Base-by-base conservation (phyloP, 2,329 filamentous ascomycete genomes). In the Botrytis fabae region DNA sequence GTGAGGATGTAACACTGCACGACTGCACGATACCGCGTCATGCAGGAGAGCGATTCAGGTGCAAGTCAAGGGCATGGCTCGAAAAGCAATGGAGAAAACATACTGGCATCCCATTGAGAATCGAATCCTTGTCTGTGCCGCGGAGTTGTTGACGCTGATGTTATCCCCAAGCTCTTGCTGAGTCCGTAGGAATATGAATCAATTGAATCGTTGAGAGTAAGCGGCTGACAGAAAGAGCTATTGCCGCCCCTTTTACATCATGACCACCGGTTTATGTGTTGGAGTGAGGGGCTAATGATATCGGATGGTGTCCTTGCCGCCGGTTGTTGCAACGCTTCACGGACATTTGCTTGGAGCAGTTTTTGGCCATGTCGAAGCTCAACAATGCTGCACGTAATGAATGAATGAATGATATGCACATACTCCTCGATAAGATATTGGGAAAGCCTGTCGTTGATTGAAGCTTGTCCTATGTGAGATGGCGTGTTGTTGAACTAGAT, bases 31-130 rank as follows among this genome's bases (percentile, higher is more conserved):
- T n/a, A 48, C 25, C 44, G 35, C 48, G 57, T 42, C 32, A 57
- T 54, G 64, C 64, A 66, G 64, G 64, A 12, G 46, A 40, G 40
- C 6, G 22, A 54, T 68, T 68, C 6, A 68, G 48, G 48, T n/a
- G 42, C 42, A 22, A 16, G 2, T 40, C 16, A 9, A 64, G 42
- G n/a, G 32, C 64, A 68, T 68, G 65, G 48, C 32, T 14, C 4
- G 10, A 57, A 68, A 68, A 10, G 32, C 18, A 68, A 68, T 68
- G n/a, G 35, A 57, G 38, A 38, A 20, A n/a, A 28, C 28, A 42
- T 12, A 14, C 0, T 12, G 25, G 42, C 25, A 28, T 8, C 6
- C 16, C 9, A 66, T 35, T 54, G 20, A 35, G 25, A 22, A 28
- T 42, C 18, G 2, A 28, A 57, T 68, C 18, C 32, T 68, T 42